A percentile compares a stretch with the other conserved stretches of the same genome.
Evolutionary conservation across 306 rosid species (phyloP).

Genomic region (Lagenaria siceraria): DNA sequence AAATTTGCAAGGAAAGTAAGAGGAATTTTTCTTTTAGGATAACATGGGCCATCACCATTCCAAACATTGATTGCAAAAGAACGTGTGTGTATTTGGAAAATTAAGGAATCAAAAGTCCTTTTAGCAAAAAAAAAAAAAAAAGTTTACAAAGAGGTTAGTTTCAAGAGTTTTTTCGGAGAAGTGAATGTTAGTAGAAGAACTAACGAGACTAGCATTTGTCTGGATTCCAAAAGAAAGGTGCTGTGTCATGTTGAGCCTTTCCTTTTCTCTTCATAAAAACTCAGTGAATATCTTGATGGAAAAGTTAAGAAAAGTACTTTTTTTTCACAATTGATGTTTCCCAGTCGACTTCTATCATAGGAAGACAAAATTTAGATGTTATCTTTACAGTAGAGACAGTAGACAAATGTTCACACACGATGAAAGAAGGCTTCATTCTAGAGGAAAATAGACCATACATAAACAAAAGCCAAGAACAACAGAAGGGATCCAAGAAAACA

Average conservation of each 20-base stretch:
- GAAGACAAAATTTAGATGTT: background rate
- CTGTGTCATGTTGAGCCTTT: background rate
- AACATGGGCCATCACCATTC: background rate
- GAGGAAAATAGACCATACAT: background rate
- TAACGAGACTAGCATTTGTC: background rate
- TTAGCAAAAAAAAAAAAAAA: background rate
- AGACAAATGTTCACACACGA: background rate
- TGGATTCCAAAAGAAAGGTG: background rate
- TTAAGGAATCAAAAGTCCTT: background rate
- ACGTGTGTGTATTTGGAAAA: background rate
- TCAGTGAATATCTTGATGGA: background rate
- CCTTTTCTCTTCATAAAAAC: background rate
- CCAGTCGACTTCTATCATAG: background rate
- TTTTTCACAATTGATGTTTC: background rate
- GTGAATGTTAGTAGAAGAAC: background rate
- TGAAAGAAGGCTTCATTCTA: background rate
- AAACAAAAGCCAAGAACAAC: background rate
- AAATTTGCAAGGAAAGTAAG: background rate
- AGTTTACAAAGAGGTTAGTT: background rate
- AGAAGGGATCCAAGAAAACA: background rate
- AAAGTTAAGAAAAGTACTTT: background rate
- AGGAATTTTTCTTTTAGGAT: background rate
- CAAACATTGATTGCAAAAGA: background rate
- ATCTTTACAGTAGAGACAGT: background rate
- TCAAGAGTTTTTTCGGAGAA: background rate